phyloP scores from a whole-genome alignment of 352 stramenopile genomes.

The Pythium coloratum region DNA sequence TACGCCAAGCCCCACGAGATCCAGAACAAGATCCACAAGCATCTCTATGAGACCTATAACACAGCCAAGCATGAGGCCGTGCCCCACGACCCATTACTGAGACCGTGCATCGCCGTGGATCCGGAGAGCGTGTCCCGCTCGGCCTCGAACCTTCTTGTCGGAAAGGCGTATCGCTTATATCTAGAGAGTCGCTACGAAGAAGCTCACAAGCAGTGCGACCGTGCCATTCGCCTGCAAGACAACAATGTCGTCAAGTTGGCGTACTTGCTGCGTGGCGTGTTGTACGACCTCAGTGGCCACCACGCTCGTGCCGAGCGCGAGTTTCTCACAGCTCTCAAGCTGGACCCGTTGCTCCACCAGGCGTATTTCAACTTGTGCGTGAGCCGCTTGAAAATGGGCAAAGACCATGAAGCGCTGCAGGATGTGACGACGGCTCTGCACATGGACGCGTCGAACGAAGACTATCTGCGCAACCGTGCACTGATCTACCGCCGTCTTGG shows the following conservation, averaged over 20 bases:
- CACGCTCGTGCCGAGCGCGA: conserved; percentile 43
- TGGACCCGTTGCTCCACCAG: conserved; percentile 60
- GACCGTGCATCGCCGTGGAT: conserved; percentile 66
- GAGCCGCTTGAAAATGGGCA: conserved; percentile 24
- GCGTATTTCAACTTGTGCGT: conserved; percentile 49
- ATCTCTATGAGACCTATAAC: conserved; percentile 56
- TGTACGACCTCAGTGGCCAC: conserved; percentile 53
- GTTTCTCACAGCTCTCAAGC: conserved; percentile 41
- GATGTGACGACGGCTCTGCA: conserved; percentile 27
- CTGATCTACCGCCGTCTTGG: conserved; percentile 31
- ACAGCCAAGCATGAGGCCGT: conserved; percentile 40
- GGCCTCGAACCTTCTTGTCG: conserved; percentile 41
- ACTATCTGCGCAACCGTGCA: conserved; percentile 29
- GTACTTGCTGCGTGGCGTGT: conserved; percentile 54
- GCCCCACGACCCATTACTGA: conserved; percentile 61
- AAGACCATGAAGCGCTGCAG: conserved; percentile 26
- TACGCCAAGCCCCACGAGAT: conserved; percentile 70
- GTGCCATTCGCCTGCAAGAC: conserved; percentile 45
- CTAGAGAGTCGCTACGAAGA: conserved; percentile 60
- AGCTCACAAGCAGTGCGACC: conserved; percentile 51
- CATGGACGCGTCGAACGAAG: conserved; percentile 21
- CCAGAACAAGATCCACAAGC: conserved; percentile 55
- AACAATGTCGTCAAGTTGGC: conserved; percentile 69
- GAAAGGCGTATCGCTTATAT: conserved; percentile 60
- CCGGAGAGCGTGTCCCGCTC: conserved; percentile 36